phyloP scores from a whole-genome alignment of 2,329 filamentous ascomycete genomes.

The Alternaria sp. region DNA sequence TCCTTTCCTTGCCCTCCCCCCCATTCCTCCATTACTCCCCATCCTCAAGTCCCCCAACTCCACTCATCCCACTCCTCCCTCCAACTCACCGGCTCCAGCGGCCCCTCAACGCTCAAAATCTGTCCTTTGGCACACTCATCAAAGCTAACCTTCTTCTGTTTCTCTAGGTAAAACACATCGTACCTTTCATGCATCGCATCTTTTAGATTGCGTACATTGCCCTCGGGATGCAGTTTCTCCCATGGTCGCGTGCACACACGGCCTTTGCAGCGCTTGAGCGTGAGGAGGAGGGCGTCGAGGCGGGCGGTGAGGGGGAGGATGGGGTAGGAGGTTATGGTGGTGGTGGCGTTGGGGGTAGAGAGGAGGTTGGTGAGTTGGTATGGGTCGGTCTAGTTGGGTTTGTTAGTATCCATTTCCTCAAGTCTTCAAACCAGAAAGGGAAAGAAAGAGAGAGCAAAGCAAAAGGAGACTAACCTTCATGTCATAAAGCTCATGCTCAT shows the following conservation, averaged over 20 bases:
- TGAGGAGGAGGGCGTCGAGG: constrained; percentile 64
- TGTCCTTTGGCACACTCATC: constrained; percentile 64
- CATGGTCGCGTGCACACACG: constrained; percentile 63
- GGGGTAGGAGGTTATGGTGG: background rate
- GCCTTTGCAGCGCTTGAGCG: constrained; percentile 67
- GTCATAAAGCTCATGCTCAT: constrained; percentile 72
- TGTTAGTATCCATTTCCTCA: background rate
- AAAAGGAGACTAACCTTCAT: constrained; percentile 53
- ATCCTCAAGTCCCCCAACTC: constrained; percentile 17
- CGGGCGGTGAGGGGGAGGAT: background rate
- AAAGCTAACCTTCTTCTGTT: constrained; percentile 60
- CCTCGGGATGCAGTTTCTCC: constrained; percentile 62
- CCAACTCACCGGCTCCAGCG: constrained; percentile 25
- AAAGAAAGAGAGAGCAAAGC: background rate
- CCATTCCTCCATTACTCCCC: too few species aligned
- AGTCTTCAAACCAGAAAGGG: background rate
- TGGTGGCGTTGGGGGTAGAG: background rate
- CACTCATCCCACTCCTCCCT: constrained; percentile 24
- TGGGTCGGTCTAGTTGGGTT: constrained; percentile 35
- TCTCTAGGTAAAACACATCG: constrained; percentile 61
- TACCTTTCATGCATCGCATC: constrained; percentile 59
- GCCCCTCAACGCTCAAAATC: constrained; percentile 61
- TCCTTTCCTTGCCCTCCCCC: too few species aligned
- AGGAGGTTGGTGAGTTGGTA: constrained; percentile 46
- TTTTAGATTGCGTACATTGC: constrained; percentile 57